Evolutionary conservation across 2,329 filamentous ascomycete species (phyloP), one percentile per base, ranked within the genome.

Genomic region (Aspergillus pseudoterreus): DNA sequence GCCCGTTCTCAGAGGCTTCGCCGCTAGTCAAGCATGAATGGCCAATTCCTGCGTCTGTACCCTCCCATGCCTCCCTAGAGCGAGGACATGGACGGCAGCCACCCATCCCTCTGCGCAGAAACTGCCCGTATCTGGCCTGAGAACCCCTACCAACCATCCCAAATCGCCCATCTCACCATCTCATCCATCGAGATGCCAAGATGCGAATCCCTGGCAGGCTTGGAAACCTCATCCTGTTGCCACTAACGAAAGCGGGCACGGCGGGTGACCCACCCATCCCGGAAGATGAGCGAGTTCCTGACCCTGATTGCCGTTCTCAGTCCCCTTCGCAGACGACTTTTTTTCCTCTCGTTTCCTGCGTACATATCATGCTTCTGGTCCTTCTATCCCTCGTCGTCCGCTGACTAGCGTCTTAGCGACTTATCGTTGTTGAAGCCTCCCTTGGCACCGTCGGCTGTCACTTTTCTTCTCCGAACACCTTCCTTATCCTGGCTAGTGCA

Each of bases 401-500:
- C 27, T 30, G 27, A 30, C 27, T 8, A 22, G 8, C 27, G 3
- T 10, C 27, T 30, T 11, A 30, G 27, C 27, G 8, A 10, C 27
- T 30, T 30, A 9, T 30, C 27, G n/a, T 47, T 41, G 35, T 47
- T n/a, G 32, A 15, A 38, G 2, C 3, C 14, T 47, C 24, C 45
- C 5, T 21, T 17, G 19, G 19, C 12, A n/a, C 4, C 32, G 6
- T n/a, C n/a, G n/a, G 17, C 9, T 19, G 15, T 36, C 24, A 21
- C 39, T 19, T 11, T 11, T 9, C 17, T 48, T 48, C 55, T 56
- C 49, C 47, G 36, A 43, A 38, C 22, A 56, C 51, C 57, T 59
- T 59, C 57, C 55, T 53, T 27, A 49, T 57, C 41, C 35, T 38
- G 51, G 42, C 36, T 59, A 56, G 57, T 19, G 30, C 17, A 22